Evolutionary conservation across 306 rosid species (phyloP).

Genomic region (Luffa acutangula): DNA sequence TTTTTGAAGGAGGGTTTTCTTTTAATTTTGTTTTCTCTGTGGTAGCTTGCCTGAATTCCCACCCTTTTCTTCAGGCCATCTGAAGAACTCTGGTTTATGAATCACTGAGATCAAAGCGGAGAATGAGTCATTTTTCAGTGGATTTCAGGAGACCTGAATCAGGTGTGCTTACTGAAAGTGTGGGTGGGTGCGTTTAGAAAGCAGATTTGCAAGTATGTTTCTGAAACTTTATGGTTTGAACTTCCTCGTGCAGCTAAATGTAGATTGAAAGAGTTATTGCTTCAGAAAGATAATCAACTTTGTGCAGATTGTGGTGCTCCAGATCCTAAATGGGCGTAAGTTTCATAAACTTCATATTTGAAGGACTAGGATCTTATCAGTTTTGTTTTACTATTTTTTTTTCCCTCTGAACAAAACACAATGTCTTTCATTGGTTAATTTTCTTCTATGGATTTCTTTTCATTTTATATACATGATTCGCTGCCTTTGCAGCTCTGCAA

Average conservation of each 20-base stretch:
- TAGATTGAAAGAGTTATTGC: conserved; percentile 62
- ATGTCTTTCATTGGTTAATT: background rate
- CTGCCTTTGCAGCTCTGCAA: conserved; percentile 69
- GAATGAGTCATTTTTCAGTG: conserved; percentile 25
- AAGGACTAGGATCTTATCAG: background rate
- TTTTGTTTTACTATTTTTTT: background rate
- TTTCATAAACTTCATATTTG: background rate
- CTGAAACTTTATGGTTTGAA: conserved; percentile 8
- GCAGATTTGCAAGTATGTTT: background rate
- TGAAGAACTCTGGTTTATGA: background rate
- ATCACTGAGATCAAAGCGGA: background rate
- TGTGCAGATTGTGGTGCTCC: conserved; percentile 96
- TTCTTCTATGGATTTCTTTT: background rate
- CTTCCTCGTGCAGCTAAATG: conserved; percentile 58
- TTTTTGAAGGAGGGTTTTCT: background rate
- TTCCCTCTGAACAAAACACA: background rate
- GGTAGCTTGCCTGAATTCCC: background rate
- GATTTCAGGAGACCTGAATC: conserved; percentile 49
- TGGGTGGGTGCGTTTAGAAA: background rate
- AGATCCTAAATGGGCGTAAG: conserved; percentile 99
- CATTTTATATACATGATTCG: background rate
- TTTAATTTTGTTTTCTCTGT: background rate
- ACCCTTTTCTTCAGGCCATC: background rate
- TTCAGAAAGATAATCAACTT: conserved; percentile 58
- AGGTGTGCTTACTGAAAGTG: conserved; percentile 28